Conservation (phyloP, 495 filamentous ascomycete genomes). For the Hyaloscypha variabilis region DNA sequence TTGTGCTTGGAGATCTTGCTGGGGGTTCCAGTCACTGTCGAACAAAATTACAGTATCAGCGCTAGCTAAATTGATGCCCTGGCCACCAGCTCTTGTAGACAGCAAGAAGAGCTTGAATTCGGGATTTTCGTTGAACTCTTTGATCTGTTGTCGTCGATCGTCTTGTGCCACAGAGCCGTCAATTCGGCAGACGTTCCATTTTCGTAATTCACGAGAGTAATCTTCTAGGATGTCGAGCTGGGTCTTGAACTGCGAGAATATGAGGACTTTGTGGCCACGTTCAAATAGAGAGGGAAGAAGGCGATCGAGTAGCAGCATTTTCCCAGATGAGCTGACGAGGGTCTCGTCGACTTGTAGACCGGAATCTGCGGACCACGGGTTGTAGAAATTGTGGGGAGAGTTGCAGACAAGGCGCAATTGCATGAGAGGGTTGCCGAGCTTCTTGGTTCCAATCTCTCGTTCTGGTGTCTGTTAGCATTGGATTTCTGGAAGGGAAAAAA, state of each 20-base stretch:
- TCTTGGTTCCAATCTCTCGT: constrained; percentile 84
- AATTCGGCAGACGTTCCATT: constrained; percentile 85
- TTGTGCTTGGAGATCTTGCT: constrained; percentile 95
- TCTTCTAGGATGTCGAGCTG: constrained; percentile 90
- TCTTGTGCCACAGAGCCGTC: constrained; percentile 84
- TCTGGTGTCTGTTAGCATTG: constrained; percentile 43
- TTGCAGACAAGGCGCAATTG: constrained; percentile 94
- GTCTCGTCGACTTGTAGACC: constrained; percentile 64
- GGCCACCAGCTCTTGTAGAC: constrained; percentile 87
- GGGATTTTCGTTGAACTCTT: constrained; percentile 76
- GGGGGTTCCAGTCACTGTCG: constrained; percentile 97
- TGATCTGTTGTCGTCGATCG: constrained; percentile 82
- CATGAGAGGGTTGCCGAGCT: constrained; percentile 92
- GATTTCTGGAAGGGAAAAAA: constrained; percentile 4
- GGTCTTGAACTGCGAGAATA: constrained; percentile 96
- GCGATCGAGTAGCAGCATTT: constrained; percentile 92
- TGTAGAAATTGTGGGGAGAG: constrained; percentile 94
- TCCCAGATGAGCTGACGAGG: constrained; percentile 84
- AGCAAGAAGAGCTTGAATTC: constrained; percentile 81
- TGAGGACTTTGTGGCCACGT: constrained; percentile 84
- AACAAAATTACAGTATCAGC: constrained; percentile 97
- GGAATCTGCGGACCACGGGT: constrained; percentile 69
- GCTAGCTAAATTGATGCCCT: constrained; percentile 96
- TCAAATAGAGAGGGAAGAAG: constrained; percentile 76
- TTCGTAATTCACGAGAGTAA: constrained; percentile 72